Base-by-base conservation (phyloP, 331 rosid genomes). In the Saraca asoca region DNA sequence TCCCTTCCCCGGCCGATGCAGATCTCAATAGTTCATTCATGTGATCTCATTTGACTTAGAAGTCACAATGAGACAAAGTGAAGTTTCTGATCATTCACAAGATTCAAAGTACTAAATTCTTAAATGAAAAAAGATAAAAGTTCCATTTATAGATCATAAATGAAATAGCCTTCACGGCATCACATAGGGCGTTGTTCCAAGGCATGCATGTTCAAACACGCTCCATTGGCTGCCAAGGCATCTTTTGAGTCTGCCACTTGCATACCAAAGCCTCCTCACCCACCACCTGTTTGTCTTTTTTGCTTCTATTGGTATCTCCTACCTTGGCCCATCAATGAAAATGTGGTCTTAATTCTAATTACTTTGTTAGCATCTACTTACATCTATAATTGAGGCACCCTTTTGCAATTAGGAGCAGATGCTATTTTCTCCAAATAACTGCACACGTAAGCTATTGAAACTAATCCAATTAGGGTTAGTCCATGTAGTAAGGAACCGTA, bases 31-130 rank as follows among this genome's bases (percentile, higher is more conserved):
- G 62, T 41, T 12, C 33, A 62, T 69, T 76, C 76, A 49, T 37
- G 73, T 50, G 80, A 70, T 56, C 58, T 70, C 18, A 34, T 64
- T 64, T 63, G 72, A 70, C 72, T 39, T 7, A 7, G 24, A 63
- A n/a, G 49, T 16, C 76, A 33, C 51, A 54, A 46, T 6, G 38
- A 20, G 75, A 75, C 74, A 60, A 52, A 13, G 39, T 44, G 1
- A 31, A 48, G 29, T 53, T 52, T 68, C 52, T 55, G 48, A 29
- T 63, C 14, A 68, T 46, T 62, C 73, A 73, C 75, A 48, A 52
- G 75, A 55, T 44, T 59, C 74, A 43, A 65, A 14, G 58, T 45
- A 64, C 12, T 63, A 34, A 17, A 66, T 29, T 51, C 58, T 24
- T 17, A 18, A 4, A 29, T 77, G 55, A n/a, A n/a, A n/a, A n/a